Conservation (phyloP, 2,329 filamentous ascomycete genomes). For the Colletotrichum siamense region DNA sequence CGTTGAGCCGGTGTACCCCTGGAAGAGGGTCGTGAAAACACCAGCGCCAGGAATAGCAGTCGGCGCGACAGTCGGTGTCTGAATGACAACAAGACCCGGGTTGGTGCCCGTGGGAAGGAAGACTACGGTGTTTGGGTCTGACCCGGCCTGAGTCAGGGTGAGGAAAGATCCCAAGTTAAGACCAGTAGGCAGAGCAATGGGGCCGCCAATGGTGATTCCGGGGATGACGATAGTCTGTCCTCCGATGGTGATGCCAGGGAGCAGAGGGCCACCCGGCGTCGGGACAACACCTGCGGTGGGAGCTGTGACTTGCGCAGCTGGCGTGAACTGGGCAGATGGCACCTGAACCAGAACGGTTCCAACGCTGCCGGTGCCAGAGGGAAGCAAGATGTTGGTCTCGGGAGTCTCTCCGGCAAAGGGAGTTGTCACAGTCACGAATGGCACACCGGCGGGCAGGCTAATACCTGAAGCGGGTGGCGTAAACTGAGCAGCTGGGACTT, state of each 20-base stretch:
- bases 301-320: neutral
- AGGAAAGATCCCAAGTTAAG: neutral
- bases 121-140: neutral
- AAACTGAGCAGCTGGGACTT: neutral
- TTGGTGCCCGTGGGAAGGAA: conserved; percentile 7
- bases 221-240: neutral
- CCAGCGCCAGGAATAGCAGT: neutral
- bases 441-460: neutral
- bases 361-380: neutral
- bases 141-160: neutral
- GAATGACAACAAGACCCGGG: conserved; percentile 9
- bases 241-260: neutral
- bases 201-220: neutral
- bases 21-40: conserved; percentile 1
- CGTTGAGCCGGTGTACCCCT: conserved; percentile 1
- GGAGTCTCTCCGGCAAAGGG: neutral
- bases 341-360: conserved; percentile 10
- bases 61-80: conserved; percentile 9
- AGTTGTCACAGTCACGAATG: neutral
- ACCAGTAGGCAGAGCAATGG: neutral
- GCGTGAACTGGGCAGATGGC: conserved; percentile 1
- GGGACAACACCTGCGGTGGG: neutral
- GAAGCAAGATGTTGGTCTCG: neutral
- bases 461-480: neutral
- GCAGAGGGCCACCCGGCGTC: neutral